Conservation (phyloP, 805 yeast genomes). For the Maudiozyma serrabonitensis region DNA sequence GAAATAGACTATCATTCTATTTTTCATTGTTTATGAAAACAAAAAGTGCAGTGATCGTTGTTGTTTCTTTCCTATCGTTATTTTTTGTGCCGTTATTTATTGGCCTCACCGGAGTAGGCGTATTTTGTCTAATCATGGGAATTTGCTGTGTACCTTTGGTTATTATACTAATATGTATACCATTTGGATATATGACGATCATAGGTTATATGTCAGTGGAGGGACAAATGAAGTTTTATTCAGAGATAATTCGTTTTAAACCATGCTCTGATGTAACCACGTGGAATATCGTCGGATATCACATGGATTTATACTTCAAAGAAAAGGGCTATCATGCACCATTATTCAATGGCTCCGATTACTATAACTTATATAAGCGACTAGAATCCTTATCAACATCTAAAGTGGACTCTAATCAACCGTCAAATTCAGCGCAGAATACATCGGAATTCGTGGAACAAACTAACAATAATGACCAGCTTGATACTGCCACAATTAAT, state of each 20-base stretch:
- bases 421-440: not conserved
- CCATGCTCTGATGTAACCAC: not conserved
- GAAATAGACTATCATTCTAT: too few species aligned
- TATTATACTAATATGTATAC: too few species aligned
- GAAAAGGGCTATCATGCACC: not conserved
- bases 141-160: too few species aligned
- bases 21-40: too few species aligned
- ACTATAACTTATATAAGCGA: not conserved
- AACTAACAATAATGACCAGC: not conserved
- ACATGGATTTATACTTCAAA: not conserved
- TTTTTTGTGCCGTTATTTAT: too few species aligned
- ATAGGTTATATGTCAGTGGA: too few species aligned
- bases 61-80: too few species aligned
- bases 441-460: not conserved
- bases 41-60: too few species aligned
- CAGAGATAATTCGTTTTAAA: not conserved
- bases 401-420: not conserved
- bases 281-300: not conserved
- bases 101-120: too few species aligned
- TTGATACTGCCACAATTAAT: not conserved
- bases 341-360: not conserved
- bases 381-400: not conserved
- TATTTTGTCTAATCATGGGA: too few species aligned
- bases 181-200: too few species aligned
- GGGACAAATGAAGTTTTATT: not conserved